Percentiles rank a stretch among this genome's conserved stretches.
These are phyloP conservation scores for Nakazawaea pomicola DNA, from an alignment of 805 yeast species.

Conservation along the genomic window DNA sequence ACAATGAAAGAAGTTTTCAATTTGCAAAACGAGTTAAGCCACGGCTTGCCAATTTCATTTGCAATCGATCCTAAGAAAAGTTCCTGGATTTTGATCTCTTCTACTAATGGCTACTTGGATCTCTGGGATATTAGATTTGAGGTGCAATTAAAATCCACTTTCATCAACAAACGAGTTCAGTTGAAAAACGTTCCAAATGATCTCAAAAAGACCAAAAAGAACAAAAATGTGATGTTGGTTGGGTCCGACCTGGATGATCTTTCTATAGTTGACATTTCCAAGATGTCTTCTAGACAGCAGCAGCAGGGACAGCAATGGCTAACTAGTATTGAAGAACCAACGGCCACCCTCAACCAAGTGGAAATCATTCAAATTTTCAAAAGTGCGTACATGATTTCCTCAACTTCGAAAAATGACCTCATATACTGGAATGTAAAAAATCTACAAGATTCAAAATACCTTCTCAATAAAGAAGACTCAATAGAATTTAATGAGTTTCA, in stretches of 20 bases:
- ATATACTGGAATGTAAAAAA: constrained; percentile 35
- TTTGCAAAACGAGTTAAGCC: constrained; percentile 51
- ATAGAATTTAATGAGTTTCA: constrained; percentile 25
- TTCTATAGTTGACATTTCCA: constrained; percentile 72
- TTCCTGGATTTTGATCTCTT: constrained; percentile 71
- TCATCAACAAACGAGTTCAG: constrained; percentile 36
- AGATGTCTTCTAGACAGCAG: constrained; percentile 46
- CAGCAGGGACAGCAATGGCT: too few species aligned
- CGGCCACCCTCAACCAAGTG: constrained; percentile 6
- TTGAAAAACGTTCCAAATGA: constrained; percentile 39
- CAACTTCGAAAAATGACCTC: constrained; percentile 17
- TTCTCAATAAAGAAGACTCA: constrained; percentile 2
- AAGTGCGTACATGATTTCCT: constrained; percentile 14
- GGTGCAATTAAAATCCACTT: constrained; percentile 56
- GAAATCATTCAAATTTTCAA: constrained; percentile 11
- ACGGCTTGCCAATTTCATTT: constrained; percentile 64
- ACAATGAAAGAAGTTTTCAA: constrained; percentile 38
- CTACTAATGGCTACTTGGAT: constrained; percentile 65
- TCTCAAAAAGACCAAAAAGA: constrained; percentile 25
- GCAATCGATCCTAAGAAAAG: constrained; percentile 43
- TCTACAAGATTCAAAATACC: constrained; percentile 26
- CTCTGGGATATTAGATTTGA: constrained; percentile 80
- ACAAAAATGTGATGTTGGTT: constrained; percentile 46
- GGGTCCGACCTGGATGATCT: constrained; percentile 58
- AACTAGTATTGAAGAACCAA: constrained; percentile 19